phyloP scores from a whole-genome alignment of 2,329 filamentous ascomycete genomes.

The Fusarium equiseti region DNA sequence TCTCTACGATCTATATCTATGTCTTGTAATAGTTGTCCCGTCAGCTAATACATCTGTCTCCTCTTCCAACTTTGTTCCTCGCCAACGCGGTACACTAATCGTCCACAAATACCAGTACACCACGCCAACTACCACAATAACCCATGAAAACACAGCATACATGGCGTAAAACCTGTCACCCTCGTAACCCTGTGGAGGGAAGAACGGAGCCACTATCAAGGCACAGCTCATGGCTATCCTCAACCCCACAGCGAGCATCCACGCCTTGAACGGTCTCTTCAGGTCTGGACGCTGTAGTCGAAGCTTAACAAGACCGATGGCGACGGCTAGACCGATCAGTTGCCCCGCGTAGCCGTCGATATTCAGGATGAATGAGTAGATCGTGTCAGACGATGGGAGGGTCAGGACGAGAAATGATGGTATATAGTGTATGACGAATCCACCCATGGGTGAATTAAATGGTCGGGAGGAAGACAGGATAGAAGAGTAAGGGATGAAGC shows the following conservation, averaged over 20 bases:
- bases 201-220: slow-evolving; percentile 71
- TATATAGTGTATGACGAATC: slow-evolving; percentile 75
- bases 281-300: slow-evolving; percentile 70
- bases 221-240: slow-evolving; percentile 65
- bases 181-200: slow-evolving; percentile 65
- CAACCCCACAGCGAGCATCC: slow-evolving; percentile 69
- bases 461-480: slow-evolving; percentile 73
- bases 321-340: slow-evolving; percentile 68
- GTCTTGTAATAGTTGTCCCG: slow-evolving; percentile 71
- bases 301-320: slow-evolving; percentile 70
- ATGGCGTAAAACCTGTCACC: slow-evolving; percentile 64
- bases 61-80: slow-evolving; percentile 73
- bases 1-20: slow-evolving; percentile 5
- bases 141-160: slow-evolving; percentile 65
- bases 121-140: slow-evolving; percentile 65
- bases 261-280: slow-evolving; percentile 73
- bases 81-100: slow-evolving; percentile 66
- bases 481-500: slow-evolving; percentile 74
- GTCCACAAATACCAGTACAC: slow-evolving; percentile 79
- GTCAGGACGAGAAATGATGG: slow-evolving; percentile 75
- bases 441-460: slow-evolving; percentile 75
- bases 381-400: slow-evolving; percentile 72
- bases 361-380: slow-evolving; percentile 80
- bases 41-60: slow-evolving; percentile 70
- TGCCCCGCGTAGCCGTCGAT: slow-evolving; percentile 77